Evolutionary conservation across 169 alveolate genomes (phyloP).

Genomic region (Cryptosporidium sp.): DNA sequence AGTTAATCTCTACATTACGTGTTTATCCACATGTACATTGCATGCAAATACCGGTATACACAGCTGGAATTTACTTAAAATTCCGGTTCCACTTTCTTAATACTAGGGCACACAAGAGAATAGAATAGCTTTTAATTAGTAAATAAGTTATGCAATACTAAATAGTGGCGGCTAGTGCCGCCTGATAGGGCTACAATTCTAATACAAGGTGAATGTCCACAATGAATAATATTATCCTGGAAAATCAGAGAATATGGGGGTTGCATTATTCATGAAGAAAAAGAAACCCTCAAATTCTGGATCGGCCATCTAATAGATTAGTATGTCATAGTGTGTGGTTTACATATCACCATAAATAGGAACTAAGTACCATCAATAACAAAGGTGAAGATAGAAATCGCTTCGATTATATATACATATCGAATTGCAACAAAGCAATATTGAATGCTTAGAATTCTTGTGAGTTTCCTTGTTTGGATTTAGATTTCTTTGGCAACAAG

Average conservation of each 20-base stretch:
- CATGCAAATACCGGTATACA: neutral
- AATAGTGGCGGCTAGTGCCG: conserved; percentile 77
- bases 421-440: conserved; percentile 35
- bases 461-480: conserved; percentile 82
- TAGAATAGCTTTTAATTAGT: neutral
- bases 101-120: neutral
- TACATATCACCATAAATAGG: conserved; percentile 1
- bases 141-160: neutral
- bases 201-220: conserved; percentile 9
- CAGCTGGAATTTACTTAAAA: neutral
- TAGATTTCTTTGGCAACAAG: conserved; percentile 93
- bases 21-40: neutral
- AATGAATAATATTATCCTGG: neutral
- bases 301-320: neutral
- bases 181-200: conserved; percentile 68
- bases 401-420: conserved; percentile 5
- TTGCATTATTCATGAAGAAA: neutral
- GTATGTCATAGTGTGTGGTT: neutral
- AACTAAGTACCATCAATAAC: conserved; percentile 34
- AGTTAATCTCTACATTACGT: neutral
- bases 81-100: too few relatives aligned
- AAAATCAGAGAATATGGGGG: neutral
- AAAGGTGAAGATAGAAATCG: conserved; percentile 32
- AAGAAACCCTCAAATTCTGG: neutral
- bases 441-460: conserved; percentile 61